These are phyloP conservation scores for Cenococcum geophilum DNA, from an alignment of 495 filamentous ascomycete genomes.

Conservation along the genomic window DNA sequence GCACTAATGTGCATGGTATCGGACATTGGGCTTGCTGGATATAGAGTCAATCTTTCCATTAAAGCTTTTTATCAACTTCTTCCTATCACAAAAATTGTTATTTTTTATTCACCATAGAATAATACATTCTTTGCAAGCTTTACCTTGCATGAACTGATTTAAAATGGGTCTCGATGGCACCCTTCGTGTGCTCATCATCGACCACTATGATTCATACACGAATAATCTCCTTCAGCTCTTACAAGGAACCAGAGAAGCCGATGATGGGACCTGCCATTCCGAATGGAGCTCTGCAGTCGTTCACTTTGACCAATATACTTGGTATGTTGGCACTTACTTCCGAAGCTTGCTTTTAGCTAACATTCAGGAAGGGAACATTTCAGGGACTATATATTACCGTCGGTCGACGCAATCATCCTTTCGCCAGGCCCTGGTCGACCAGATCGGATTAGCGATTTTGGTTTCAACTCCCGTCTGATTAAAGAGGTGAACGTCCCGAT, in stretches of 20 bases:
- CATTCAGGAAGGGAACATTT: neutral
- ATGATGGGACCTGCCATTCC: neutral
- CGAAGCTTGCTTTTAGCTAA: neutral
- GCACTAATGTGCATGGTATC: neutral
- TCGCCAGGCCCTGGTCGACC: neutral
- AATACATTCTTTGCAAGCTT: neutral
- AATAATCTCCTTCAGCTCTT: conserved; percentile 1
- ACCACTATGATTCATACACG: conserved; percentile 1
- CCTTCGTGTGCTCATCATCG: neutral
- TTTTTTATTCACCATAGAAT: neutral
- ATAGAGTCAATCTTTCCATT: conserved; percentile 1
- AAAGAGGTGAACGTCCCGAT: neutral
- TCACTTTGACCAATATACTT: neutral
- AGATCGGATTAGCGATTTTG: neutral
- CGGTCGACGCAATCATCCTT: neutral
- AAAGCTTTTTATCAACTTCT: neutral
- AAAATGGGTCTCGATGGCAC: neutral
- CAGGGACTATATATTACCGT: neutral
- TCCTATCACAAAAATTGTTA: neutral
- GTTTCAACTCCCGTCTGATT: neutral
- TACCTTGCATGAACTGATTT: neutral
- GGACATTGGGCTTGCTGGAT: neutral
- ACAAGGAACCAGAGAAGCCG: neutral
- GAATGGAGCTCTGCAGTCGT: conserved; percentile 1
- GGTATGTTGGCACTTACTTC: neutral